phyloP scores from a whole-genome alignment of 768 basidiomycete genomes.

The Arthromyces matolae region DNA sequence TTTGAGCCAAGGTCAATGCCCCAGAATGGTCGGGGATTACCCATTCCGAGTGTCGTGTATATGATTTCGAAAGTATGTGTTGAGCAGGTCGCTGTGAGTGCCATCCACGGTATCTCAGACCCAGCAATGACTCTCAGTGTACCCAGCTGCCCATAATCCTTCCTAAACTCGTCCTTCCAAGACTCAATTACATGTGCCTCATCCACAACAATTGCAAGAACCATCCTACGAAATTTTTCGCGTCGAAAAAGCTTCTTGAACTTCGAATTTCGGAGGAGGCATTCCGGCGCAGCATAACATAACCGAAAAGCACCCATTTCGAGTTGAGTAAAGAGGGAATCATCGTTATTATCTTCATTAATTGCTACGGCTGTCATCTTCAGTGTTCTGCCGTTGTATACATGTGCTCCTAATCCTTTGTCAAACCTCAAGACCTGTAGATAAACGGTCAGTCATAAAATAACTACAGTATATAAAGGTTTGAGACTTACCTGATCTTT shows the following conservation, averaged over 20 bases:
- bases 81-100: slow-evolving; percentile 15
- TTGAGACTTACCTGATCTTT: slow-evolving; percentile 6
- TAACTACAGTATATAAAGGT: not conserved
- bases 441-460: too few relatives aligned
- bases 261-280: slow-evolving; percentile 8
- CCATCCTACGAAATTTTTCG: slow-evolving; percentile 2
- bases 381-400: slow-evolving; percentile 1
- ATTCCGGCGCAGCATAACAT: slow-evolving; percentile 14
- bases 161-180: slow-evolving; percentile 15
- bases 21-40: slow-evolving; percentile 4
- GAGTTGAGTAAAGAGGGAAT: slow-evolving; percentile 8
- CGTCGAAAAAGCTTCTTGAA: slow-evolving; percentile 11
- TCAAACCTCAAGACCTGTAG: slow-evolving; percentile 4
- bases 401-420: not conserved
- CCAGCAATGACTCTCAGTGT: slow-evolving; percentile 10
- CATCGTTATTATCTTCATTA: slow-evolving; percentile 15
- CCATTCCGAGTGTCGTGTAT: slow-evolving; percentile 13
- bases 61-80: slow-evolving; percentile 14
- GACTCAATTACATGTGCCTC: slow-evolving; percentile 15
- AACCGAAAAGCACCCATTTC: slow-evolving; percentile 6
- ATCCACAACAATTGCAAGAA: slow-evolving; percentile 13
- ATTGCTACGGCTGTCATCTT: slow-evolving; percentile 14
- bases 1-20: slow-evolving; percentile 11
- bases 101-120: slow-evolving; percentile 13
- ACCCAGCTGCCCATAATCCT: slow-evolving; percentile 14